A percentile compares a stretch with the other conserved stretches of the same genome.
Evolutionary conservation across 495 filamentous ascomycete genomes (phyloP).

Genomic region (Mytilinidion resinicola): DNA sequence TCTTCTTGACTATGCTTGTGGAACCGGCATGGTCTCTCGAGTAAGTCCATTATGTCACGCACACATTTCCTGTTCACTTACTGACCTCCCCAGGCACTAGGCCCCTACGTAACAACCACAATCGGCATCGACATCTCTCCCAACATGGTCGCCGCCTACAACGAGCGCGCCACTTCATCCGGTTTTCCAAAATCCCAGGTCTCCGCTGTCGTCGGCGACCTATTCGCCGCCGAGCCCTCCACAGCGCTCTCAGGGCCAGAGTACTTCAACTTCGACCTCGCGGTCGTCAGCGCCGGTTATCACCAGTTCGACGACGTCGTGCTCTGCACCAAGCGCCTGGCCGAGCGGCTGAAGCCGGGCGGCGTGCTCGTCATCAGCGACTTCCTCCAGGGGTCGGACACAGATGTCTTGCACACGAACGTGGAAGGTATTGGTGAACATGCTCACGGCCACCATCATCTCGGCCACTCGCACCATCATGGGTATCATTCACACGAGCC

Average conservation of each 20-base stretch:
- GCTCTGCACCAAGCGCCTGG: constrained; percentile 50
- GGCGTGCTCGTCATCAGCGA: constrained; percentile 63
- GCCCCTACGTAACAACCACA: constrained; percentile 54
- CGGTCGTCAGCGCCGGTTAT: constrained; percentile 58
- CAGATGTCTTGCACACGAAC: constrained; percentile 25
- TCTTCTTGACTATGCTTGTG: constrained; percentile 71
- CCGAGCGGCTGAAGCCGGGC: constrained; percentile 52
- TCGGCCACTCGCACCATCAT: constrained; percentile 8
- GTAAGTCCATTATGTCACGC: constrained; percentile 34
- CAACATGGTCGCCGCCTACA: constrained; percentile 36
- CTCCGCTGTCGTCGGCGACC: constrained; percentile 53
- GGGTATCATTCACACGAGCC: background rate
- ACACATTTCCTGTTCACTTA: constrained; percentile 18
- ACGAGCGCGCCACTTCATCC: constrained; percentile 6
- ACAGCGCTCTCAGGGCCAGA: constrained; percentile 42
- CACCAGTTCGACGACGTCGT: constrained; percentile 66
- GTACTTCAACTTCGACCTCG: constrained; percentile 57
- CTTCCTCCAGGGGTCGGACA: constrained; percentile 42
- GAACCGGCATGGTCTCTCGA: constrained; percentile 57
- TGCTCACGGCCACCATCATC: constrained; percentile 29
- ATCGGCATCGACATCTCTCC: constrained; percentile 62
- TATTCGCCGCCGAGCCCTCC: constrained; percentile 42
- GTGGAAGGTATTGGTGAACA: constrained; percentile 43
- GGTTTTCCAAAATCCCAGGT: constrained; percentile 35
- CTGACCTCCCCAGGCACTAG: constrained; percentile 41